These are phyloP conservation scores for Thelonectria olida DNA, from an alignment of 2,329 filamentous ascomycete species.

Conservation along the genomic window DNA sequence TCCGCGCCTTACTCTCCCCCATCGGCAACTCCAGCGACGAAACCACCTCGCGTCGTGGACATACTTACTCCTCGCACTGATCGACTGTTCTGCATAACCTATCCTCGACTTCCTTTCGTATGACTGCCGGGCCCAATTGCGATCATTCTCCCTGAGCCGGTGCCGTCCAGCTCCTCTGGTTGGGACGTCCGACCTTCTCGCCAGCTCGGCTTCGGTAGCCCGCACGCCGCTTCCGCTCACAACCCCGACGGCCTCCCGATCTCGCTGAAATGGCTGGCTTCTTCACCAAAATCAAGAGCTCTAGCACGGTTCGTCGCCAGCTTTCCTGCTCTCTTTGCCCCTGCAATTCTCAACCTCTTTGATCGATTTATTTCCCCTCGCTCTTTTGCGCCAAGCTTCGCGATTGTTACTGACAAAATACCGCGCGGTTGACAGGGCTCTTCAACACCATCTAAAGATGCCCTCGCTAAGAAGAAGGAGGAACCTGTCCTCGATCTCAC, in stretches of 20 bases:
- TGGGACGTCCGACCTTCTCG: constrained; percentile 35
- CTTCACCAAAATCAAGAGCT: constrained; percentile 67
- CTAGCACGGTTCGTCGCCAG: constrained; percentile 59
- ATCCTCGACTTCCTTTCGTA: constrained; percentile 34
- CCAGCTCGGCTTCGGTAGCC: constrained; percentile 33
- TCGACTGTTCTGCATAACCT: constrained; percentile 7
- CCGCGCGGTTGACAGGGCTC: constrained; percentile 50
- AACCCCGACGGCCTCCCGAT: constrained; percentile 31
- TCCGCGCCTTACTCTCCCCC: constrained; percentile 33
- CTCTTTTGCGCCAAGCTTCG: constrained; percentile 27
- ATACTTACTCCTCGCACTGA: constrained; percentile 13
- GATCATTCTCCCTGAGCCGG: constrained; percentile 43
- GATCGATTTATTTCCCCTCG: constrained; percentile 35
- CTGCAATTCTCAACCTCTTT: constrained; percentile 1
- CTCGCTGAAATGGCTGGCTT: constrained; percentile 61
- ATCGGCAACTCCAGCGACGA: constrained; percentile 19
- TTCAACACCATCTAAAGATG: constrained; percentile 55
- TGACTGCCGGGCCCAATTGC: constrained; percentile 36
- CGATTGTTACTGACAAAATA: constrained; percentile 44
- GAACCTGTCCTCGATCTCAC: constrained; percentile 67
- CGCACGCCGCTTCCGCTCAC: constrained; percentile 22
- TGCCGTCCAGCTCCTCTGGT: constrained; percentile 48
- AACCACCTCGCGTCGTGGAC: constrained; percentile 19
- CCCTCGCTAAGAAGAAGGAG: constrained; percentile 63
- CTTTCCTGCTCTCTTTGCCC: constrained; percentile 8